Percentiles rank a stretch among this genome's conserved stretches.
These are phyloP conservation scores for Rhododendron molle DNA, from an alignment of 148 eudicot genomes.

Conservation along the genomic window DNA sequence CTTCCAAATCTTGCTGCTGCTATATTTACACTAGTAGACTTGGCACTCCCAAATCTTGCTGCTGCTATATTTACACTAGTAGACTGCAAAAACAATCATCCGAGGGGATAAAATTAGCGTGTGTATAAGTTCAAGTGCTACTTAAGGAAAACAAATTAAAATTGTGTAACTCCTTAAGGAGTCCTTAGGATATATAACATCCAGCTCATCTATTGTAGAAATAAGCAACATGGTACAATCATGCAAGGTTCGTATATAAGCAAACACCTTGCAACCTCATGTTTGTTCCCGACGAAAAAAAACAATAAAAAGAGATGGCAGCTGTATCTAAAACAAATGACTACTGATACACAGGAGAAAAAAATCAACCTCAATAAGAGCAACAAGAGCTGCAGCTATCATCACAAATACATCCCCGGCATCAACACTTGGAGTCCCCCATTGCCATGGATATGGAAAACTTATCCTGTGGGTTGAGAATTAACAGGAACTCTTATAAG, in stretches of 20 bases:
- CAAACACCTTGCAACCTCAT: not conserved
- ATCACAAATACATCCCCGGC: conserved; percentile 62
- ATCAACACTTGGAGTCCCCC: conserved; percentile 75
- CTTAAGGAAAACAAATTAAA: too few species aligned
- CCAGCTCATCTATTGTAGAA: not conserved
- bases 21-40: too few species aligned
- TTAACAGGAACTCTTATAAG: not conserved
- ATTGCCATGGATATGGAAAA: conserved; percentile 90
- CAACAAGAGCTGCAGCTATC: conserved; percentile 79
- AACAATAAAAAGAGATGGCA: not conserved
- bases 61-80: too few species aligned
- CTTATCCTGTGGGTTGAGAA: conserved; percentile 60
- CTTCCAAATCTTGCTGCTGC: too few species aligned
- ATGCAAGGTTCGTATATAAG: not conserved
- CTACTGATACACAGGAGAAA: not conserved
- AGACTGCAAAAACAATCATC: too few species aligned
- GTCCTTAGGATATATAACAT: too few species aligned
- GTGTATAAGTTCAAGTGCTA: too few species aligned
- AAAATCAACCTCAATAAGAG: conserved; percentile 68
- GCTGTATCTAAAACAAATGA: not conserved
- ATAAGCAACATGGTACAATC: not conserved
- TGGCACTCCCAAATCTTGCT: too few species aligned
- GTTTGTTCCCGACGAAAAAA: not conserved
- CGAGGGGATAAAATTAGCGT: too few species aligned
- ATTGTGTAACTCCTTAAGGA: too few species aligned